A percentile compares a stretch with the other conserved stretches of the same genome.
Conservation (phyloP, 345 rosid genomes). For the Eucalyptus decipiens region DNA sequence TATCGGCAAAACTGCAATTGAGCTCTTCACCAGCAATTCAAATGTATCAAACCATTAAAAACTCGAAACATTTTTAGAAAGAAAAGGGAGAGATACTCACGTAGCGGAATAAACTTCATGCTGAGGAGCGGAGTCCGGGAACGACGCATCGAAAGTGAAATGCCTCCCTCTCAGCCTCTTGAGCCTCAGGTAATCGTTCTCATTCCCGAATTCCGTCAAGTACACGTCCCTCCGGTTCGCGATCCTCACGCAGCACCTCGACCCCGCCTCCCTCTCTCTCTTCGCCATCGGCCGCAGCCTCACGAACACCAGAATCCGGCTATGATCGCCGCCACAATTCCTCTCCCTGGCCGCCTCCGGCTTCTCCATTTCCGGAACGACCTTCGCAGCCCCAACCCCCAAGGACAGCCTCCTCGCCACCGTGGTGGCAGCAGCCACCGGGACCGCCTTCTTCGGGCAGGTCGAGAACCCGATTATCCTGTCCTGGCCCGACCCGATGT, state of each 20-base stretch:
- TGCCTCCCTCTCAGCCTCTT: constrained; percentile 86
- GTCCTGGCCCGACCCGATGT: constrained; percentile 35
- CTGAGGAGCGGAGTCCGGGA: constrained; percentile 69
- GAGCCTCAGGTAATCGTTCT: constrained; percentile 76
- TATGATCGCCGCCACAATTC: not conserved
- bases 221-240: constrained; percentile 77
- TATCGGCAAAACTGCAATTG: not conserved
- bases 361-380: constrained; percentile 21
- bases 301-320: constrained; percentile 74
- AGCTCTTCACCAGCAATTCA: not conserved
- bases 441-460: constrained; percentile 27
- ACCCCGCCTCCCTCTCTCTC: constrained; percentile 82
- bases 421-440: not conserved
- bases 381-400: constrained; percentile 9
- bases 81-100: constrained; percentile 28
- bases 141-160: constrained; percentile 81
- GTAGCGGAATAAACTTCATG: constrained; percentile 77
- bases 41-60: not conserved
- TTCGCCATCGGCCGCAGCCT: constrained; percentile 91
- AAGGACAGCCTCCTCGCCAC: constrained; percentile 70
- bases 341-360: constrained; percentile 18
- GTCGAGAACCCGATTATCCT: constrained; percentile 41
- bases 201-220: constrained; percentile 70
- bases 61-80: not conserved
- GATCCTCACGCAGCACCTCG: constrained; percentile 70